phyloP scores from a whole-genome alignment of 2,329 filamentous ascomycete species.

The Fusarium miscanthi region DNA sequence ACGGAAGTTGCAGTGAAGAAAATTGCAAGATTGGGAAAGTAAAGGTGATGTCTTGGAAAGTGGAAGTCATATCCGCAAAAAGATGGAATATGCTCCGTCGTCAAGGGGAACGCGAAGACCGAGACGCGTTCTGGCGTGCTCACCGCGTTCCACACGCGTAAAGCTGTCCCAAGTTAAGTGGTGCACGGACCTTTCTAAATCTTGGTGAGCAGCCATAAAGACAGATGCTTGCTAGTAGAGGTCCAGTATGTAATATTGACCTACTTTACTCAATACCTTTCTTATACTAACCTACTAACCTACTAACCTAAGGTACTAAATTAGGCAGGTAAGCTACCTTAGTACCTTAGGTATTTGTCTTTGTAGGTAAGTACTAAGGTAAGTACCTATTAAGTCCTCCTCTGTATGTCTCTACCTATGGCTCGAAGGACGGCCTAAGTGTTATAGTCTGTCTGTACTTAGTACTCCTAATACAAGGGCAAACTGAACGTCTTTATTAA shows the following conservation, averaged over 20 bases:
- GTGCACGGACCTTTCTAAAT: neutral
- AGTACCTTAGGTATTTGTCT: too few species aligned
- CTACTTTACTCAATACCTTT: too few species aligned
- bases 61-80: slow-evolving; percentile 12
- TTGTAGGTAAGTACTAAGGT: too few species aligned
- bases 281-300: too few species aligned
- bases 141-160: slow-evolving; percentile 15
- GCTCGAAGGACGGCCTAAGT: slow-evolving; percentile 22
- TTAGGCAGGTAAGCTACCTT: too few species aligned
- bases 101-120: slow-evolving; percentile 32
- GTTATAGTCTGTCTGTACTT: neutral
- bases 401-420: neutral
- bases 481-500: neutral
- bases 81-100: slow-evolving; percentile 30
- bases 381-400: neutral
- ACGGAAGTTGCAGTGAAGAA: slow-evolving; percentile 10
- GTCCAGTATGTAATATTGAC: neutral
- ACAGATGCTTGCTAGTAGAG: neutral
- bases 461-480: neutral
- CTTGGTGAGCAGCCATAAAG: slow-evolving; percentile 1
- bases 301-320: too few species aligned
- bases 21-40: slow-evolving; percentile 10
- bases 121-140: slow-evolving; percentile 12
- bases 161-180: slow-evolving; percentile 5
- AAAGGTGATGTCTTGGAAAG: slow-evolving; percentile 23